These are phyloP conservation scores for Lodderomyces orthopsilosis DNA, from an alignment of 1,139 yeast genomes.

Conservation along the genomic window DNA sequence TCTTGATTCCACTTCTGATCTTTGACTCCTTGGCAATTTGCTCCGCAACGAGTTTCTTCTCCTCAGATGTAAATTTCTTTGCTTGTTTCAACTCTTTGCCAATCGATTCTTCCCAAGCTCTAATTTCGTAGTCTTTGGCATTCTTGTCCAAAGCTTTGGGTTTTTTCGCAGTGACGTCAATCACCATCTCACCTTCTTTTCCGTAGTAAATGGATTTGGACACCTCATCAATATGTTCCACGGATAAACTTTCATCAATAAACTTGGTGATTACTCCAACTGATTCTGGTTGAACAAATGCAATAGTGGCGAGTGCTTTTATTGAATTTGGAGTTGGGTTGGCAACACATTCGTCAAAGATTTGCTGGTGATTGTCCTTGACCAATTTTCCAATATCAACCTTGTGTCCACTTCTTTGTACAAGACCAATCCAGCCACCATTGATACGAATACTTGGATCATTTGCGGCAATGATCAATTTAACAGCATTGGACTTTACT, in stretches of 20 bases:
- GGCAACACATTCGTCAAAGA: slow-evolving; percentile 26
- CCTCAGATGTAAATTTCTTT: slow-evolving; percentile 74
- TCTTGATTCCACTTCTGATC: slow-evolving; percentile 49
- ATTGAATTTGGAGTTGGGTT: slow-evolving; percentile 41
- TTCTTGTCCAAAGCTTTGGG: slow-evolving; percentile 53
- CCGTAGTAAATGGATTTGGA: slow-evolving; percentile 61
- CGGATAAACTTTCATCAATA: slow-evolving; percentile 41
- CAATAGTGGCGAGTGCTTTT: slow-evolving; percentile 58
- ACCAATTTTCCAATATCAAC: slow-evolving; percentile 68
- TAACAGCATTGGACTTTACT: slow-evolving; percentile 30
- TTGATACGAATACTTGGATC: slow-evolving; percentile 41
- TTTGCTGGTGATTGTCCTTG: slow-evolving; percentile 29
- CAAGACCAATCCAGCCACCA: slow-evolving; percentile 79
- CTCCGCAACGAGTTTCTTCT: slow-evolving; percentile 56
- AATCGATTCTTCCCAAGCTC: slow-evolving; percentile 86
- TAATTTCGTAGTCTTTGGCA: slow-evolving; percentile 77
- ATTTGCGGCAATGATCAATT: slow-evolving; percentile 57
- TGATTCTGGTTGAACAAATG: slow-evolving; percentile 66
- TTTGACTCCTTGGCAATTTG: slow-evolving; percentile 60
- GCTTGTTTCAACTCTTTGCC: slow-evolving; percentile 58
- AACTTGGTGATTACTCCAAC: slow-evolving; percentile 53
- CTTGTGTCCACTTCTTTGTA: slow-evolving; percentile 45
- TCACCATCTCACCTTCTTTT: slow-evolving; percentile 65
- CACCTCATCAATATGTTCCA: slow-evolving; percentile 24
- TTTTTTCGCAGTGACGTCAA: slow-evolving; percentile 50